Conservation (phyloP, 2,329 filamentous ascomycete species). For the Penicillium sp. region DNA sequence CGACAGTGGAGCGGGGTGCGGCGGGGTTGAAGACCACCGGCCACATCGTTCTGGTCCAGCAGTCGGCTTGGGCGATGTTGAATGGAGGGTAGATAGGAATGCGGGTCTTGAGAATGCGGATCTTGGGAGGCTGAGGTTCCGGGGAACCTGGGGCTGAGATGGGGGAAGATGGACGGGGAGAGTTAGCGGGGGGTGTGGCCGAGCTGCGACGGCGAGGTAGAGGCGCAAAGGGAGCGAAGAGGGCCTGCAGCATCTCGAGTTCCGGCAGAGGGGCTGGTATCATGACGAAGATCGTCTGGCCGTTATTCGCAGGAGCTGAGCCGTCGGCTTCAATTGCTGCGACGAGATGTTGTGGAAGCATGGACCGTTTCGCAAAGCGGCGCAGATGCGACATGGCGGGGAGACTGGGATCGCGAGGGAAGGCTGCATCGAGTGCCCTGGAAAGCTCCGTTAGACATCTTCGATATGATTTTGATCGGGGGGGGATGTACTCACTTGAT, state of each 20-base stretch:
- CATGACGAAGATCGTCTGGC: conserved; percentile 49
- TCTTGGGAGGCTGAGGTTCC: conserved; percentile 19
- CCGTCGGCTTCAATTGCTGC: conserved; percentile 28
- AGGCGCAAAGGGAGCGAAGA: conserved; percentile 45
- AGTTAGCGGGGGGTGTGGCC: conserved; percentile 4
- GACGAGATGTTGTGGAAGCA: conserved; percentile 41
- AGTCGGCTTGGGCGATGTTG: conserved; percentile 47
- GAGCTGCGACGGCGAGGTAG: conserved; percentile 8
- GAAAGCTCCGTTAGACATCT: conserved; percentile 1
- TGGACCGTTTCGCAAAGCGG: conserved; percentile 47
- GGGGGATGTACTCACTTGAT: conserved; percentile 43
- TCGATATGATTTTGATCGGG: neutral
- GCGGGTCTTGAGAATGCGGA: conserved; percentile 40
- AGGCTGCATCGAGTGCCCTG: conserved; percentile 48
- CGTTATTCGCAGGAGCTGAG: conserved; percentile 16
- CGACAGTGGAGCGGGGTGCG: conserved; percentile 49
- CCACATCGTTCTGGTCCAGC: conserved; percentile 51
- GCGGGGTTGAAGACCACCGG: conserved; percentile 54
- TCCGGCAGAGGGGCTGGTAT: conserved; percentile 50
- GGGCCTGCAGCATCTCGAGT: conserved; percentile 37
- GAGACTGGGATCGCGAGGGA: conserved; percentile 42
- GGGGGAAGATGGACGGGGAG: neutral
- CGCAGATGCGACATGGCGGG: conserved; percentile 47
- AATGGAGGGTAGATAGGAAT: conserved; percentile 52
- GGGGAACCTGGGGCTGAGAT: conserved; percentile 8